These are phyloP conservation scores for Chytridiales sp. DNA, from an alignment of 371 early-diverging fungal species.

Conservation along the genomic window DNA sequence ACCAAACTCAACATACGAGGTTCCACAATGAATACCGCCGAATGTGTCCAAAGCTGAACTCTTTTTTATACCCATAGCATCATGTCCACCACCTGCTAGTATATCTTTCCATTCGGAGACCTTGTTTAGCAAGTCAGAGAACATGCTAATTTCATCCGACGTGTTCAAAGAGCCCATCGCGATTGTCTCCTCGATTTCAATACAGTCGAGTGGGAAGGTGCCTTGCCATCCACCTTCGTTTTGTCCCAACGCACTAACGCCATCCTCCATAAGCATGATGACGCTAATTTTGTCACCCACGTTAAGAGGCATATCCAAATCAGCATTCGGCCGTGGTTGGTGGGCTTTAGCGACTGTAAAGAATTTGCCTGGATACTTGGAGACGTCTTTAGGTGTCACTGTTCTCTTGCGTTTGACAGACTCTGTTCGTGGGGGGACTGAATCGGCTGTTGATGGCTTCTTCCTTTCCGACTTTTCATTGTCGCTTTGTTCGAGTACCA, in stretches of 20 bases:
- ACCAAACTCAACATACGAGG: slow-evolving; percentile 7
- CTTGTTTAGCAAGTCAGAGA: background rate
- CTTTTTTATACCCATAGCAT: background rate
- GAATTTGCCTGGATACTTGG: background rate
- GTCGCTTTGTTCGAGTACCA: background rate
- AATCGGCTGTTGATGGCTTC: too few species aligned
- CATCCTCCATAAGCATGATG: slow-evolving; percentile 9
- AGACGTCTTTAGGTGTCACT: background rate
- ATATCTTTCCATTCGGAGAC: too few species aligned
- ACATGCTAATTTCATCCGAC: background rate
- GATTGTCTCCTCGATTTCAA: background rate
- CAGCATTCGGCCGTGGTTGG: background rate
- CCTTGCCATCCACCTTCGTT: background rate
- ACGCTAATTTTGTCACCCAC: slow-evolving; percentile 4
- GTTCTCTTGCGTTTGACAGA: background rate
- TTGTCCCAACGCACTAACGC: slow-evolving; percentile 2
- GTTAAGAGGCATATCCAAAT: background rate
- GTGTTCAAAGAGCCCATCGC: background rate
- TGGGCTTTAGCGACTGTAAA: background rate
- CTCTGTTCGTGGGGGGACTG: too few species aligned
- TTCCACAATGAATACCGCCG: slow-evolving; percentile 9
- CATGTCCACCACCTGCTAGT: too few species aligned
- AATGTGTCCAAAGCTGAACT: too few species aligned
- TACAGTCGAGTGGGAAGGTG: slow-evolving; percentile 8
- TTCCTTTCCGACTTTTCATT: background rate